Evolutionary conservation across 345 rosid genomes (phyloP).

Genomic region (Geranium brycei): DNA sequence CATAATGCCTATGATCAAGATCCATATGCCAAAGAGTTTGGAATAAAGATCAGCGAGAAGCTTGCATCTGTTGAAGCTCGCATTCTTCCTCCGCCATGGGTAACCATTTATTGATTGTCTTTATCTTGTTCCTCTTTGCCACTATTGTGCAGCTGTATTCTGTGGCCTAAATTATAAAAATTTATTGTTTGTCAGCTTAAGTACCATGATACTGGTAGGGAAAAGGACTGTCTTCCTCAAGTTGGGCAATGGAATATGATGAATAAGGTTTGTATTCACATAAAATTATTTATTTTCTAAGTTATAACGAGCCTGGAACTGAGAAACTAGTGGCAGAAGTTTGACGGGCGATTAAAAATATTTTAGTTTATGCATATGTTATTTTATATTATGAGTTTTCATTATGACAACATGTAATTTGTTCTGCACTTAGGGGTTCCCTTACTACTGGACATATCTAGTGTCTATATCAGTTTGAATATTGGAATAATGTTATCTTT

Average conservation of each 20-base stretch:
- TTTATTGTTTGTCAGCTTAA: conserved; percentile 47
- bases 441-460: too few relatives aligned
- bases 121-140: not conserved
- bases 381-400: too few relatives aligned
- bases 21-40: conserved; percentile 77
- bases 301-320: not conserved
- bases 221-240: conserved; percentile 70
- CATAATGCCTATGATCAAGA: conserved; percentile 60
- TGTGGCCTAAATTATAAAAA: not conserved
- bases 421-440: too few relatives aligned
- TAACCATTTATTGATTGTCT: conserved; percentile 10
- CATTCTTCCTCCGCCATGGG: conserved; percentile 85
- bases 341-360: not conserved
- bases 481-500: not conserved
- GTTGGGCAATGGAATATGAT: conserved; percentile 98
- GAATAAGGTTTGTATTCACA: conserved; percentile 52
- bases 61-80: conserved; percentile 92
- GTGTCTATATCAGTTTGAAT: too few relatives aligned
- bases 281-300: not conserved
- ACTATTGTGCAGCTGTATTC: not conserved
- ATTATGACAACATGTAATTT: too few relatives aligned
- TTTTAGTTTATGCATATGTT: too few relatives aligned
- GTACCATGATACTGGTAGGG: conserved; percentile 81
- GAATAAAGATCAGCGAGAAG: conserved; percentile 62
- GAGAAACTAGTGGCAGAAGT: not conserved